Conservation (phyloP, 78 protist genomes). For the Blattamonas nauphoetae region DNA sequence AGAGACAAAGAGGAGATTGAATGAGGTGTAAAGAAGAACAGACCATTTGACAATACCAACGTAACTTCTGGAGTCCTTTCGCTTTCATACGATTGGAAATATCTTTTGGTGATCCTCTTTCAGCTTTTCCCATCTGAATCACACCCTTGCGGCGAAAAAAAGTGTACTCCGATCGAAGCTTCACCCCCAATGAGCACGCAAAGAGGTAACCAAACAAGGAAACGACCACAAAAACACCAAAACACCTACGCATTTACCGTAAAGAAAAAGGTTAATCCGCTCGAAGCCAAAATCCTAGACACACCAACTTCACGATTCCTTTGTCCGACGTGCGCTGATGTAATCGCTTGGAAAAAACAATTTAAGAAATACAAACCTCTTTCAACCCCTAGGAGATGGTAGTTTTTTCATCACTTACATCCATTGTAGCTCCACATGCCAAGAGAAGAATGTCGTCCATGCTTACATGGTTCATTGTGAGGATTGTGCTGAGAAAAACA, state of each 20-base stretch:
- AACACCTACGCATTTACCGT: neutral
- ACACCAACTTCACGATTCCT: neutral
- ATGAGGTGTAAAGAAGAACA: neutral
- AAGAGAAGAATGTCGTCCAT: neutral
- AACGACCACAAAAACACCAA: neutral
- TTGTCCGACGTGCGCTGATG: neutral
- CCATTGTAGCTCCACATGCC: neutral
- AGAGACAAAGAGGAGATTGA: neutral
- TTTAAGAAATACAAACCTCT: neutral
- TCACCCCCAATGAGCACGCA: neutral
- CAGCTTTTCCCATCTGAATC: neutral
- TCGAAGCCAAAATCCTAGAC: neutral
- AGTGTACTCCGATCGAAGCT: too few species aligned
- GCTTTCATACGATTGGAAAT: neutral
- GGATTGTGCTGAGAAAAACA: neutral
- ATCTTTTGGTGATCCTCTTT: neutral
- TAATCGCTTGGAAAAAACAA: neutral
- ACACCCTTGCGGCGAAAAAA: too few species aligned
- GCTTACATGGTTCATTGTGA: neutral
- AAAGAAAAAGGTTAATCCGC: neutral
- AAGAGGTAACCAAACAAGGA: neutral
- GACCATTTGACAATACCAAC: conserved; percentile 2
- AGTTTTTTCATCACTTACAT: neutral
- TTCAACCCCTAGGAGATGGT: neutral
- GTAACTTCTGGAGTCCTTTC: conserved; percentile 6